Evolutionary conservation across 495 filamentous ascomycete genomes (phyloP), one percentile per base, ranked within the genome.

Genomic region (Aspergillus heteromorphus): DNA sequence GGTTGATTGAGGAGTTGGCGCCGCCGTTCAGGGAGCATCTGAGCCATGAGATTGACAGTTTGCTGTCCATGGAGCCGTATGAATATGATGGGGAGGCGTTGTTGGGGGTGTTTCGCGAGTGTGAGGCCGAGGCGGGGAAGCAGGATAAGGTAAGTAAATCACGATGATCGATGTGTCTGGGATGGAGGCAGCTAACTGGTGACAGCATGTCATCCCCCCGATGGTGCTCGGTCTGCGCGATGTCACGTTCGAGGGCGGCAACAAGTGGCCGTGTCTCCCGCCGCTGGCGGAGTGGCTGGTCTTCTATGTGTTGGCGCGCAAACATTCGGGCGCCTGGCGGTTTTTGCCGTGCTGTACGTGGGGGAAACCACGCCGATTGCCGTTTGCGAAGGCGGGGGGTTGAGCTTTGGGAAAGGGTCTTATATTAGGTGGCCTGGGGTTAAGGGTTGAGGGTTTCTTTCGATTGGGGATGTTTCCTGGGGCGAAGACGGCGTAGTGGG

Each of bases 281-380:
- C 48, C 48, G n/a, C 9, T 50, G 27, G 38, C 48, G 0, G 48
- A 17, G 17, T 50, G 48, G 48, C 21, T 50, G 10, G 48, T 50
- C 2, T n/a, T 38, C 17, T 50, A 50, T 20, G 2, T 50, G 16
- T 50, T 50, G 6, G 16, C 30, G 4, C 18, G 48, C 2, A 50
- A 40, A 31, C 30, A 50, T 50, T 2, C 30, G 1, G 48, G 48
- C 4, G 27, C 48, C 1, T 50, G 48, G 48, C 30, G 48, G n/a
- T 50, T 50, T 20, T 13, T 50, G 27, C 48, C 48, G 14, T 36
- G 48, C 14, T 29, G 40, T 50, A 50, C 48, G 8, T 50, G 48
- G 48, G 48, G 48, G 2, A 50, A 21, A 0, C 48, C 48, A n/a
- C 17, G 48, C 3, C 2, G 2, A n/a, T 38, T 50, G 48, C 14